Evolutionary conservation across 495 filamentous ascomycete genomes (phyloP), one percentile per base, ranked within the genome.

Genomic region (Aspergillus homomorphus): DNA sequence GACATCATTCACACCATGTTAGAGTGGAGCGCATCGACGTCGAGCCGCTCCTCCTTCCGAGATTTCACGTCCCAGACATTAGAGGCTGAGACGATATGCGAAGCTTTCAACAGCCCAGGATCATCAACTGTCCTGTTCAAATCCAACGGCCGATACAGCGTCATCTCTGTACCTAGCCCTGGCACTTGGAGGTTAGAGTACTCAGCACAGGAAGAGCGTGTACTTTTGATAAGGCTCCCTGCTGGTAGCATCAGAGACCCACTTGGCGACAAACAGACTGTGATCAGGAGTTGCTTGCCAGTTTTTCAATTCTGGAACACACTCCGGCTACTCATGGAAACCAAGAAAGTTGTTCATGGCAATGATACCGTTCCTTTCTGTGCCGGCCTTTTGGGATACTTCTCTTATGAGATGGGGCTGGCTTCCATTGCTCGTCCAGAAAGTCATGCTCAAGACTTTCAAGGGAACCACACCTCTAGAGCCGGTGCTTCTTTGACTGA

Each of bases 331-430:
- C 82, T 88, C 57, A 84, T 88, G 74, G 73, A 82, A 43, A 68
- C 73, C 55, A 77, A 74, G 45, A 77, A 69, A 53, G 75, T 81
- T 20, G 70, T 59, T 4, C 68, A 75, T 21, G 81, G 75, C 2
- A 66, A 72, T 43, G 59, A 61, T 0, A 67, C 70, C 33, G 71
- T 74, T 43, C 92, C 78, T 2, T 98, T 98, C 65, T 87, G 91
- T 76, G 93, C 92, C 45, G 93, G 93, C 0, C 86, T 97, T 50
- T 82, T 97, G 70, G 94, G 94, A 0, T 96, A 88, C 65, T 87
- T 92, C 46, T 90, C 89, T 1, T 97, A 97, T 60, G 93, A 98
- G 67, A 80, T 91, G 50, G 90, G 92, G 0, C 76, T 97, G 0
- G 69, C 75, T 9, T 72, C 75, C 48, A 71, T 80, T 51, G 62